Evolutionary conservation across 306 rosid genomes (phyloP), one percentile per base, ranked within the genome.

Genomic region (Ochetophila trinervis): DNA sequence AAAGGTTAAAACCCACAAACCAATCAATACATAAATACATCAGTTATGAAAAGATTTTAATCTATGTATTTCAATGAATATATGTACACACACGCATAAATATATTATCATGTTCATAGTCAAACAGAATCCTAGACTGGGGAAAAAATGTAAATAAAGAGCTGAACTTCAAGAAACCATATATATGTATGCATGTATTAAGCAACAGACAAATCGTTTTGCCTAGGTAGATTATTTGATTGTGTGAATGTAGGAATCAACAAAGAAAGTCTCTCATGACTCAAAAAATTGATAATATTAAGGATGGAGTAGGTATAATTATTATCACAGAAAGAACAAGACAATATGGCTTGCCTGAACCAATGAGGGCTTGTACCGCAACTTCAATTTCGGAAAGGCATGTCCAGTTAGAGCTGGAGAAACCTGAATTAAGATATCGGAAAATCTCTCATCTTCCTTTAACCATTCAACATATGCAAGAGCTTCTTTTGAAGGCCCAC

Each of bases 401-500:
- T 93, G 98, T 19, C 91, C 94, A 59, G 65, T 79, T 66, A 70
- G 21, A 54, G 98, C 84, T 51, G 85, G 87, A 78, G 94, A 86
- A 66, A 80, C 80, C 84, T 93, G 98, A 68, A 84, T 82, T 56
- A 86, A 74, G 62, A 84, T 80, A 67, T 80, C 74, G 18, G 91
- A 86, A 84, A 93, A 93, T 76, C 90, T 84, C 22, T 63, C 50
- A 73, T 93, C 97, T 68, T 75, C 82, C 72, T 83, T 89, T 68
- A 93, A 64, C 98, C 97, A 93, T 75, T 81, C 74, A 66, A 88
- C 89, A 79, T 93, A 93, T 0, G 77, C 76, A 63, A 87, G 52
- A 47, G 97, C 97, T 58, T 86, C 91, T 83, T 84, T 86, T 21
- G 82, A 84, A 12, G 94, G 97, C 50, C 97, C 98, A 78, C 98